Conservation (phyloP, 2,329 filamentous ascomycete species). For the Pyrenochaeta sp. region DNA sequence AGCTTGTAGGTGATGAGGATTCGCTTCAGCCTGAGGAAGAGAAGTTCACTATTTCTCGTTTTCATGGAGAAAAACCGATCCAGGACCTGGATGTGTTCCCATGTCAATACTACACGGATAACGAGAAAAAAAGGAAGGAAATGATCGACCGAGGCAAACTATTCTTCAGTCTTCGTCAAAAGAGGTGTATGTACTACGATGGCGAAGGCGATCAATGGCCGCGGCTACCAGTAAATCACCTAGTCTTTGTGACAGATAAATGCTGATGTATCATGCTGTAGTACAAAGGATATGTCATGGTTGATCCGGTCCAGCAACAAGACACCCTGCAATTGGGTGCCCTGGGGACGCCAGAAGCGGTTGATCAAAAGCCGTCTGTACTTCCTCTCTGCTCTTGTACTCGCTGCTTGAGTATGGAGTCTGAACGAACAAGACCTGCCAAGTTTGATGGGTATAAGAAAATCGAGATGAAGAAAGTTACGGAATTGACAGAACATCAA, state of each 20-base stretch:
- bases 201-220: neutral
- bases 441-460: neutral
- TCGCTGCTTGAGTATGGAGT: neutral
- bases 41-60: neutral
- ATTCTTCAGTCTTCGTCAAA: neutral
- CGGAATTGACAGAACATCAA: neutral
- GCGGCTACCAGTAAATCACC: neutral
- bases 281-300: neutral
- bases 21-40: neutral
- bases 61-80: conserved; percentile 4
- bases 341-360: neutral
- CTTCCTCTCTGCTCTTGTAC: neutral
- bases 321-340: neutral
- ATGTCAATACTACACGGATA: neutral
- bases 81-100: neutral
- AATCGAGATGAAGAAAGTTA: neutral
- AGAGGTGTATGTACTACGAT: conserved; percentile 10
- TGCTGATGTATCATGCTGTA: neutral
- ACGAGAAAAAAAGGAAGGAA: neutral
- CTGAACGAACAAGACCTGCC: neutral
- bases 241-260: neutral
- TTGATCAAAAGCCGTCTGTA: neutral
- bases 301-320: neutral
- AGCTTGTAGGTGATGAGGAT: neutral
- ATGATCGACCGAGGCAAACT: conserved; percentile 2